A percentile compares a stretch with the other conserved stretches of the same genome.
Evolutionary conservation across 768 basidiomycete genomes (phyloP).

Genomic region (Cyathus striatus): DNA sequence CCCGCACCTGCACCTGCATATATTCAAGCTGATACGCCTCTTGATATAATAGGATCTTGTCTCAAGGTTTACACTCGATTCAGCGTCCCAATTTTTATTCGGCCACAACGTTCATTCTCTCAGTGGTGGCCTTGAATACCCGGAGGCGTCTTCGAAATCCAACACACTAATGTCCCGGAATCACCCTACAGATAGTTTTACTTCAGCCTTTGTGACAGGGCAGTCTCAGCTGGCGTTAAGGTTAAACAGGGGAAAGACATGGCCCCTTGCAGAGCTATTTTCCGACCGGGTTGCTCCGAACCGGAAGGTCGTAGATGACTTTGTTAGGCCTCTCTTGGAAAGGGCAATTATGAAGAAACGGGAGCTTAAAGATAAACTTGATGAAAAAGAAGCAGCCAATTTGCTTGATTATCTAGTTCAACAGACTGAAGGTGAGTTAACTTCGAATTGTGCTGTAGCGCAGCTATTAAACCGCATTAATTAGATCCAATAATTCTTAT

Average conservation of each 20-base stretch:
- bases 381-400: slow-evolving; percentile 37
- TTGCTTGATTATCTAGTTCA: slow-evolving; percentile 49
- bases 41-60: slow-evolving; percentile 35
- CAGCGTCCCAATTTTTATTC: slow-evolving; percentile 56
- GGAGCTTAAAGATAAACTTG: slow-evolving; percentile 15
- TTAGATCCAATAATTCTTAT: background rate
- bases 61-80: slow-evolving; percentile 55
- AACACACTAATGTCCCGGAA: slow-evolving; percentile 10
- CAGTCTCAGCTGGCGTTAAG: slow-evolving; percentile 20
- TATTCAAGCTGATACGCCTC: background rate
- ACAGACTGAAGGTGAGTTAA: slow-evolving; percentile 41
- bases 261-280: slow-evolving; percentile 52
- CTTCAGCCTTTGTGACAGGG: slow-evolving; percentile 37
- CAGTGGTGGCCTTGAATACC: slow-evolving; percentile 42
- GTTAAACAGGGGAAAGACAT: slow-evolving; percentile 32
- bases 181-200: slow-evolving; percentile 36
- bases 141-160: slow-evolving; percentile 21
- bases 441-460: slow-evolving; percentile 9
- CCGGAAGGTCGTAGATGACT: slow-evolving; percentile 42
- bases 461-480: slow-evolving; percentile 28
- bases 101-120: slow-evolving; percentile 42
- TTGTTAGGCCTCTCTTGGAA: slow-evolving; percentile 47
- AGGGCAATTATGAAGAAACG: slow-evolving; percentile 39
- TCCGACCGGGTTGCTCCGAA: slow-evolving; percentile 38
- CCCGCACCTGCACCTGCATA: too few relatives aligned